These are phyloP conservation scores for Mucor ambiguus DNA, from an alignment of 371 early-diverging fungal genomes.

Conservation along the genomic window DNA sequence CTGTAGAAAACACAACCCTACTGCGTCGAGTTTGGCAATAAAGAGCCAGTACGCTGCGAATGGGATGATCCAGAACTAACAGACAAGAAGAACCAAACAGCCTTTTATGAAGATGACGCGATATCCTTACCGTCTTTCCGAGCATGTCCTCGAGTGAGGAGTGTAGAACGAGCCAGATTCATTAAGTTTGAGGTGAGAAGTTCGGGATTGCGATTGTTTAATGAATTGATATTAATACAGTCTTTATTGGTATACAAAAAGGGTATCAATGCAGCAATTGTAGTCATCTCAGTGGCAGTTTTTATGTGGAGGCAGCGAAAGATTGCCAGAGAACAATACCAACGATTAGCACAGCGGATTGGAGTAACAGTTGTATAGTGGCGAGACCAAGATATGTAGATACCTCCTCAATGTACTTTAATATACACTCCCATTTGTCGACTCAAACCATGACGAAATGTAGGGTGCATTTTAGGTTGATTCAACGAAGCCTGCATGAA, in stretches of 20 bases:
- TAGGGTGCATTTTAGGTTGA: not conserved
- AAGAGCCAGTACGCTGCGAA: slow-evolving; percentile 46
- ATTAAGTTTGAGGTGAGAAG: slow-evolving; percentile 43
- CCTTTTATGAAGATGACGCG: slow-evolving; percentile 39
- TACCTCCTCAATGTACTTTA: not conserved
- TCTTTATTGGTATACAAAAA: slow-evolving; percentile 5
- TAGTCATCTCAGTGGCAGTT: slow-evolving; percentile 33
- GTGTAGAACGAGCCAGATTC: slow-evolving; percentile 36
- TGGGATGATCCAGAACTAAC: slow-evolving; percentile 48
- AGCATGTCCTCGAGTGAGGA: slow-evolving; percentile 44
- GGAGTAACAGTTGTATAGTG: slow-evolving; percentile 34
- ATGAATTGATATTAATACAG: not conserved
- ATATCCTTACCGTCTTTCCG: slow-evolving; percentile 44
- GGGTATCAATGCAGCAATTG: slow-evolving; percentile 34
- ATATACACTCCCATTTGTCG: not conserved
- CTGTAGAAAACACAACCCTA: slow-evolving; percentile 47
- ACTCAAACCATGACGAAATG: not conserved
- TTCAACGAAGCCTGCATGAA: not conserved
- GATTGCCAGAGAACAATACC: slow-evolving; percentile 44
- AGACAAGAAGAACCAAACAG: slow-evolving; percentile 35
- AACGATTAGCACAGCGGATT: slow-evolving; percentile 44
- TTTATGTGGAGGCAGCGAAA: slow-evolving; percentile 50
- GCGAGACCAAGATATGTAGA: not conserved
- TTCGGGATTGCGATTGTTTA: not conserved
- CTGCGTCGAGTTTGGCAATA: slow-evolving; percentile 50